Base-by-base conservation (phyloP, 2,329 filamentous ascomycete species). In the Aspergillus niger region DNA sequence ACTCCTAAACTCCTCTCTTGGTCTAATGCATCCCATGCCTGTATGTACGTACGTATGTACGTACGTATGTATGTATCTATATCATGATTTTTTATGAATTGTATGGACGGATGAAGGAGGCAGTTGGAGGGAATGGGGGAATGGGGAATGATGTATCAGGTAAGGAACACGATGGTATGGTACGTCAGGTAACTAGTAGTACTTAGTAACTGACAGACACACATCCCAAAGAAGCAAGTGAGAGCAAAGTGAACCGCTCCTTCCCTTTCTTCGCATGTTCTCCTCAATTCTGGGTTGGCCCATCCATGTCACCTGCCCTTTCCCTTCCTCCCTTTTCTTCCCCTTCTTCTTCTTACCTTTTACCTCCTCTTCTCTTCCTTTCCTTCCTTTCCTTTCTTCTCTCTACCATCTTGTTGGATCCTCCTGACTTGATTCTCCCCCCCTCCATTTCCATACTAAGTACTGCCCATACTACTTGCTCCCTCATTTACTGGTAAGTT, bases 251-350 rank as follows among this genome's bases (percentile, higher is more conserved):
- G 47, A 17, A 30, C 47, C 47, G 24, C 26, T 30, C 47, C 47
- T 30, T 30, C 47, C 47, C 41, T 17, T 20, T 22, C 41, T 44
- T 44, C 41, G 5, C 26, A 13, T 36, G 28, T 44, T 30, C 47
- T 50, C 44, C 11, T 8, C 47, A 50, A 11, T 50, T 50, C 47
- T 51, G 43, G 52, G 60, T 47, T 61, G 62, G 63, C 50, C 66
- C 59, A 61, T 57, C 60, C 57, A 61, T 65, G 70, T 76, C 73
- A 74, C 71, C 72, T 74, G 72, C 70, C 66, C 58, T 39, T 36
- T 17, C 28, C 39, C 48, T 54, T 48, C 36, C 49, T 51, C 52
- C 44, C 30, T 57, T 57, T 58, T 55, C 55, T 59, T 56, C 58
- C 57, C 28, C 49, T 62, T 41, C 51, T 48, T 55, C 28, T 44